phyloP scores from a whole-genome alignment of 2,329 filamentous ascomycete species.

The Pochonia chlamydosporia region DNA sequence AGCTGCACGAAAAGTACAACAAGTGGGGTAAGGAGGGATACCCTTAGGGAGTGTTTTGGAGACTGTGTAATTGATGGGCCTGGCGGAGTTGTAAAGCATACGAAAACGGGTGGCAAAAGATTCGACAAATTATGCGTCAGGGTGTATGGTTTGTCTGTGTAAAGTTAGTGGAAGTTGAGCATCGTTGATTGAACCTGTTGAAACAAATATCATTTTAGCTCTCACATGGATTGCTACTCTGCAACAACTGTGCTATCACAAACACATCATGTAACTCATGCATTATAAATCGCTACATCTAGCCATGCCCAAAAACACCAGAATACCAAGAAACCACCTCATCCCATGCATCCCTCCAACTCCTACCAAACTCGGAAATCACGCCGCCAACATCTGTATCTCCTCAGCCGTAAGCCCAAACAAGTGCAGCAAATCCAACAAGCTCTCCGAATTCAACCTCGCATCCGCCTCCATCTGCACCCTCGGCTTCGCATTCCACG shows the following conservation, averaged over 20 bases:
- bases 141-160: too few species aligned
- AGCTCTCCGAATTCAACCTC: constrained; percentile 62
- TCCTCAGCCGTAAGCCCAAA: constrained; percentile 68
- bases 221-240: too few species aligned
- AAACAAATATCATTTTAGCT: too few species aligned
- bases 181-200: too few species aligned
- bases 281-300: background rate
- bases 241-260: background rate
- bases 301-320: background rate
- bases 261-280: background rate
- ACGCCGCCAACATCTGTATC: constrained; percentile 20
- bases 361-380: background rate
- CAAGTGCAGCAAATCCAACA: constrained; percentile 68
- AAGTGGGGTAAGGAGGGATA: constrained; percentile 99
- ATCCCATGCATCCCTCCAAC: background rate
- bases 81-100: constrained; percentile 2
- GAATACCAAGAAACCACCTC: background rate
- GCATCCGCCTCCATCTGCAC: constrained; percentile 74
- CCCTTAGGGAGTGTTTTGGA: constrained; percentile 42
- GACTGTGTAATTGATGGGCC: background rate
- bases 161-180: too few species aligned
- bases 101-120: too few species aligned
- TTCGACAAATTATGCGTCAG: too few species aligned
- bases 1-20: constrained; percentile 96
- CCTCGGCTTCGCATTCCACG: constrained; percentile 78